Evolutionary conservation across 768 basidiomycete species (phyloP).

Genomic region (Suillus fuscotomentosus): DNA sequence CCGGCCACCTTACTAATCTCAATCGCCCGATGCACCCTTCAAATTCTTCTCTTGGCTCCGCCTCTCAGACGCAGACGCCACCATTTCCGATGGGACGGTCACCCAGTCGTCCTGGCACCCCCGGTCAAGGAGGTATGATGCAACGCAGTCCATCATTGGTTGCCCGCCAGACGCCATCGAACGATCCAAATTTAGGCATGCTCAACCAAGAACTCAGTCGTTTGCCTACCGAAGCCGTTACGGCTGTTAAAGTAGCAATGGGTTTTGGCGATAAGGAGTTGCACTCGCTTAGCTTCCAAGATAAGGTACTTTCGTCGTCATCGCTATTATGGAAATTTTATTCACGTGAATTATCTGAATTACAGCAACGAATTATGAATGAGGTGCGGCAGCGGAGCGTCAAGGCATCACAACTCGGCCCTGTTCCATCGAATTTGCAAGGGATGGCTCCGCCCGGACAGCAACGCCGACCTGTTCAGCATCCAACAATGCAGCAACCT

Average conservation of each 20-base stretch:
- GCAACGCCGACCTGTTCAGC: slow-evolving; percentile 25
- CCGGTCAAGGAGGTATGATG: slow-evolving; percentile 42
- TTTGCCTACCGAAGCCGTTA: slow-evolving; percentile 37
- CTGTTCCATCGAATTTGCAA: slow-evolving; percentile 24
- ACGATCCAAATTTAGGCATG: slow-evolving; percentile 14
- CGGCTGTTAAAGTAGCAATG: slow-evolving; percentile 39
- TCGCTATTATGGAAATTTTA: neutral
- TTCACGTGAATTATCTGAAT: slow-evolving; percentile 15
- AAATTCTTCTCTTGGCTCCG: slow-evolving; percentile 37
- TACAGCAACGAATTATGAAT: neutral
- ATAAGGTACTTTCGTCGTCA: slow-evolving; percentile 50
- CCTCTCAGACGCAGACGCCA: slow-evolving; percentile 39
- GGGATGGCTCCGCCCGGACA: slow-evolving; percentile 42
- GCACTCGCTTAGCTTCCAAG: slow-evolving; percentile 39
- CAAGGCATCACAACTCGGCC: slow-evolving; percentile 23
- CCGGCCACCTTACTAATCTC: slow-evolving; percentile 50
- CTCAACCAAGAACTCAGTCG: slow-evolving; percentile 42
- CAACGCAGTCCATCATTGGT: slow-evolving; percentile 60
- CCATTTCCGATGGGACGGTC: slow-evolving; percentile 49
- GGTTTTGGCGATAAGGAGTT: slow-evolving; percentile 48
- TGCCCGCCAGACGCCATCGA: slow-evolving; percentile 42
- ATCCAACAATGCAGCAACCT: slow-evolving; percentile 33
- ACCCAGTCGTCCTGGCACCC: slow-evolving; percentile 59
- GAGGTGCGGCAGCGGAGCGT: slow-evolving; percentile 20
- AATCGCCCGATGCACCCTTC: slow-evolving; percentile 51